Percentiles rank a stretch among this genome's conserved stretches.
Conservation (phyloP, 768 basidiomycete species). For the Termitomyces sp. region DNA sequence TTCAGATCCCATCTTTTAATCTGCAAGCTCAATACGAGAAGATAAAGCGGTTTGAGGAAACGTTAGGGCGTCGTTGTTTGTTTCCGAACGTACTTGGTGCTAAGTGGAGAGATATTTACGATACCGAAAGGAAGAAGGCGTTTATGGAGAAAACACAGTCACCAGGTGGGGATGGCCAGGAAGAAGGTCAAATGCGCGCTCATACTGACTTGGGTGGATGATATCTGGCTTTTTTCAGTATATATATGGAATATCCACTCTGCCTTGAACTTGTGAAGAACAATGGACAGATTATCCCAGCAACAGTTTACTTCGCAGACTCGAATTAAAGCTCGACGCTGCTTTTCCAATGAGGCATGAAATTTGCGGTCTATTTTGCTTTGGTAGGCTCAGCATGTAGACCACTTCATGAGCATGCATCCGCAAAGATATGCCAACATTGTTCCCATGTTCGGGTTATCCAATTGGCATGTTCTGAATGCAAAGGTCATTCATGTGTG, state of each 20-base stretch:
- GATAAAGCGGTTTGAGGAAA: constrained; percentile 59
- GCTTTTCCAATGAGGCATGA: background rate
- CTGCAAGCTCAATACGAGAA: constrained; percentile 56
- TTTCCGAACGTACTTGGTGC: constrained; percentile 59
- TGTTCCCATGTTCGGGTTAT: too few species aligned
- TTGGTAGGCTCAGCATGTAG: background rate
- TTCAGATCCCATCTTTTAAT: constrained; percentile 44
- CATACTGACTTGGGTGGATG: background rate
- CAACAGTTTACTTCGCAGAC: too few species aligned
- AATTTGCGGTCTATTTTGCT: background rate
- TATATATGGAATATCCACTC: too few species aligned
- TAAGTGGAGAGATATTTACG: constrained; percentile 50
- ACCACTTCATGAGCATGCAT: too few species aligned
- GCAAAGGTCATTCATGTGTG: background rate
- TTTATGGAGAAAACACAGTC: constrained; percentile 24
- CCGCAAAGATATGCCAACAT: too few species aligned
- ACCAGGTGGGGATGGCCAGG: constrained; percentile 23
- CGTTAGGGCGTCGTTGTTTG: constrained; percentile 23
- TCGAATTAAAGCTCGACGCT: background rate
- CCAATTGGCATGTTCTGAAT: too few species aligned
- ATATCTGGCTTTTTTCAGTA: background rate
- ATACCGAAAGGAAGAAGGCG: constrained; percentile 18
- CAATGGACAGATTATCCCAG: too few species aligned
- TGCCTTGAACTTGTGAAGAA: too few species aligned
- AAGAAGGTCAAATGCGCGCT: constrained; percentile 32